Evolutionary conservation across 352 stramenopile species (phyloP), one percentile per base, ranked within the genome.

Genomic region (Thalassiosira mediterranea): DNA sequence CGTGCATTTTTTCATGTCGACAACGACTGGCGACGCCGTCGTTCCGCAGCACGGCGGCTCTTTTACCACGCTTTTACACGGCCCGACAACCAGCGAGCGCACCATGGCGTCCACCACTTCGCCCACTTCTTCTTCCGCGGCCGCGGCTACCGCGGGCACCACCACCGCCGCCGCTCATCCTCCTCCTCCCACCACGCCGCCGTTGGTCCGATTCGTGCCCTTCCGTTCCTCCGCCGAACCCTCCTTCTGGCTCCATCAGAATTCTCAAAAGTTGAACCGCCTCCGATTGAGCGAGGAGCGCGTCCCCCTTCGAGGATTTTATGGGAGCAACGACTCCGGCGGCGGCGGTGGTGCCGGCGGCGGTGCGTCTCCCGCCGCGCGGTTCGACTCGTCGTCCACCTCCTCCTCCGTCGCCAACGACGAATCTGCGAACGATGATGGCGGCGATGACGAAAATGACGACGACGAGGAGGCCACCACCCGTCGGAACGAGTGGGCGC

Each of bases 201-300:
- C 57, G 25, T 46, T 72, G 3, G 73, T 90, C 11, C 77, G 78
- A 58, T 92, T 90, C 78, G 48, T 83, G 19, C 84, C 84, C 25
- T 91, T 91, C 63, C 69, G 76, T 13, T 90, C 84, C 1, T 69
- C 74, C 11, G 68, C 84, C 3, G 87, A 91, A 47, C 84, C 84
- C 13, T 85, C 84, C 34, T 92, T 92, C 78, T 92, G 84, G 82
- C 80, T 90, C 8, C 28, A 71, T 26, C 86, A 89, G 44, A 87
- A 79, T 60, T 69, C 77, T 0, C 32, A 70, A 13, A 92, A 92
- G 70, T 46, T 92, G n/a, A 87, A 91, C 57, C 75, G 69, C 0
- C 75, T 92, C 11, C 62, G 80, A 68, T 47, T 92, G 10, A 75
- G 48, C 0, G 76, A 91, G 68, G 76, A 85, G 26, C 66, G 73